Base-by-base conservation (phyloP, 2,329 filamentous ascomycete species). In the Claviceps sp. region DNA sequence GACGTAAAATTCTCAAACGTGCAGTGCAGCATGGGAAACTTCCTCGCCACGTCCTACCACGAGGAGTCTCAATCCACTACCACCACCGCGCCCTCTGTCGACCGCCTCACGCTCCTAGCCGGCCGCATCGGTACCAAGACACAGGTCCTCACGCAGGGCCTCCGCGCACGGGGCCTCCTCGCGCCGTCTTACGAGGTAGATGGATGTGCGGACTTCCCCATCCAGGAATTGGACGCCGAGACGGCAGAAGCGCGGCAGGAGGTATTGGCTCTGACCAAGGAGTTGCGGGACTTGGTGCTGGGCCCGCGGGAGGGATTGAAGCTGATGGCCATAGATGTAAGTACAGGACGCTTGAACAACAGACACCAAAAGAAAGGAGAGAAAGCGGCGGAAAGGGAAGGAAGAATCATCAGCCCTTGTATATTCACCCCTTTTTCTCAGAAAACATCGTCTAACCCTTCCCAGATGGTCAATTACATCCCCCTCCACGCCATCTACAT, bases 401-500 rank as follows among this genome's bases (percentile, higher is more conserved):
- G 22, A 43, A 43, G 20, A 43, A 43, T 0, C 5, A 17, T 5
- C 22, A 4, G 23, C 17, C 9, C 40, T 9, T 1, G 9, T 11
- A 34, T 11, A 34, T 11, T 34, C 29, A 34, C 29, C 9, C 9
- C 29, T 3, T 34, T 34, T 11, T 0, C 9, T 34, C 3, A 4
- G 29, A 34, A 9, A 11, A 34, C 1, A 29, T 11, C 38, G 38
- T 44, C 22, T 44, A 14, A 45, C 13, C 23, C 9, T 34, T 34
- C 23, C 4, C 38, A 64, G 60, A 55, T 54, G 26, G 45, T 64
- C 38, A 62, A 58, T 50, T 59, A 57, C 47, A 55, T 64, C 38
- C 58, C 63, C 7, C 55, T 66, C 1, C 62, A 65, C 23, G 62
- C 62, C 5, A 58, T 66, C 5, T 61, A 58, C 53, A 59, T 63